Percentiles rank a stretch among this genome's conserved stretches.
Evolutionary conservation across 2,329 filamentous ascomycete species (phyloP).

Genomic region (Hypoxylon sp.): DNA sequence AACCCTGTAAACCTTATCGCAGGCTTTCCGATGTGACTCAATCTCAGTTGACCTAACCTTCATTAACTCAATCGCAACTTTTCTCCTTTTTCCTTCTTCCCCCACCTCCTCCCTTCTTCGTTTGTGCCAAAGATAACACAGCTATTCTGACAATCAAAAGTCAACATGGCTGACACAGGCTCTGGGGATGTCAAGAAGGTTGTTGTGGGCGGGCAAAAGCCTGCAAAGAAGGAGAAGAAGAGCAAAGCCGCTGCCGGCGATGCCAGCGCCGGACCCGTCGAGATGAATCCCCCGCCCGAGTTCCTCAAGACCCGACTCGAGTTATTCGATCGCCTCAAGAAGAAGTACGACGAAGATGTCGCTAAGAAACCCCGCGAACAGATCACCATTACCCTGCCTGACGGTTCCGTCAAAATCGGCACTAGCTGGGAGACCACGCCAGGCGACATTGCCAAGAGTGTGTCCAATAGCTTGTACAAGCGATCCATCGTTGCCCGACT

Average conservation of each 20-base stretch:
- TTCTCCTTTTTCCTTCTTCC: neutral
- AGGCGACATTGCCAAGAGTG: slow-evolving; percentile 80
- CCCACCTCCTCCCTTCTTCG: neutral
- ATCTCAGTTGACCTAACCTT: neutral
- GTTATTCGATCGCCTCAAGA: slow-evolving; percentile 90
- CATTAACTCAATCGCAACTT: slow-evolving; percentile 1
- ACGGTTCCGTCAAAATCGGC: slow-evolving; percentile 79
- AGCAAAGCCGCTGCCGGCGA: slow-evolving; percentile 53
- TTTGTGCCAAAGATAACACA: neutral
- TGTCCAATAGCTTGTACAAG: slow-evolving; percentile 88
- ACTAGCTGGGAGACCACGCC: slow-evolving; percentile 95
- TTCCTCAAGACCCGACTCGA: slow-evolving; percentile 88
- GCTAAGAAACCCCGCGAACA: slow-evolving; percentile 78
- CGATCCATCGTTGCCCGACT: slow-evolving; percentile 89
- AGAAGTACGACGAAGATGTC: slow-evolving; percentile 78
- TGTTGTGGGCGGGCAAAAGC: slow-evolving; percentile 61
- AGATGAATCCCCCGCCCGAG: slow-evolving; percentile 73
- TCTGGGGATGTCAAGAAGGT: slow-evolving; percentile 70
- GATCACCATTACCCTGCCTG: slow-evolving; percentile 80
- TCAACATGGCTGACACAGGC: slow-evolving; percentile 32
- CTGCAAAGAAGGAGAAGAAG: slow-evolving; percentile 63
- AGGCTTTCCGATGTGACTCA: slow-evolving; percentile 6
- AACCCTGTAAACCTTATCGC: neutral
- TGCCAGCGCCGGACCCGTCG: slow-evolving; percentile 60
- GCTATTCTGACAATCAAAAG: neutral